Conservation (phyloP, 306 rosid species). For the Lupinus albus region DNA sequence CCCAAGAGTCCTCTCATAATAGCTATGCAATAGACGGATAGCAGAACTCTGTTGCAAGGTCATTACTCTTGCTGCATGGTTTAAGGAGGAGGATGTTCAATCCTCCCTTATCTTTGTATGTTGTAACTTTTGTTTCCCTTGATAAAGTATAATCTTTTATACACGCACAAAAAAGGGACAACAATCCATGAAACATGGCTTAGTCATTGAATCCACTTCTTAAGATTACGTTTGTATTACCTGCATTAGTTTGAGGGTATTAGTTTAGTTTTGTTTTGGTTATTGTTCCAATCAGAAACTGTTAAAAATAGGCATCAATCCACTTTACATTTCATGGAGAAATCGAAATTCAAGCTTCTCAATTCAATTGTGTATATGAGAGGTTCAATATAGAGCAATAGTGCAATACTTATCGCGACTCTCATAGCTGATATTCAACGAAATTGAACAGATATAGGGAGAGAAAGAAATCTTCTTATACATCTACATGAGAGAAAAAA, state of each 20-base stretch:
- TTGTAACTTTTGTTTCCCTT: background rate
- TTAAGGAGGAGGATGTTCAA: conserved; percentile 19
- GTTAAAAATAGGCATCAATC: conserved; percentile 2
- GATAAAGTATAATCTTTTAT: conserved; percentile 2
- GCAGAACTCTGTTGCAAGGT: conserved; percentile 7
- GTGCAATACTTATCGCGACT: conserved; percentile 18
- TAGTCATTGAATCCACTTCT: conserved; percentile 24
- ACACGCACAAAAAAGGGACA: background rate
- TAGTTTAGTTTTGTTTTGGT: conserved; percentile 19
- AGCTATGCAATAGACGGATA: background rate
- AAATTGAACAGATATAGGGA: conserved; percentile 11
- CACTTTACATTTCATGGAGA: conserved; percentile 7
- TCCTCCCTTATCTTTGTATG: background rate
- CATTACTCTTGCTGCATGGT: background rate
- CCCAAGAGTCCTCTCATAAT: conserved; percentile 8
- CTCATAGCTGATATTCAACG: conserved; percentile 31
- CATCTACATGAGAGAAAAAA: conserved; percentile 25
- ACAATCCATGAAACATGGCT: conserved; percentile 14
- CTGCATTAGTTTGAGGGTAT: background rate
- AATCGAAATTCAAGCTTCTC: conserved; percentile 8
- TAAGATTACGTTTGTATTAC: conserved; percentile 20
- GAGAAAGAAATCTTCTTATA: background rate
- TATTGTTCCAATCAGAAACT: conserved; percentile 16
- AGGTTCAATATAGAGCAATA: conserved; percentile 9
- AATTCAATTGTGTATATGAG: conserved; percentile 5